phyloP scores from a whole-genome alignment of 2,329 filamentous ascomycete species.

The Penicillium brasilianum region DNA sequence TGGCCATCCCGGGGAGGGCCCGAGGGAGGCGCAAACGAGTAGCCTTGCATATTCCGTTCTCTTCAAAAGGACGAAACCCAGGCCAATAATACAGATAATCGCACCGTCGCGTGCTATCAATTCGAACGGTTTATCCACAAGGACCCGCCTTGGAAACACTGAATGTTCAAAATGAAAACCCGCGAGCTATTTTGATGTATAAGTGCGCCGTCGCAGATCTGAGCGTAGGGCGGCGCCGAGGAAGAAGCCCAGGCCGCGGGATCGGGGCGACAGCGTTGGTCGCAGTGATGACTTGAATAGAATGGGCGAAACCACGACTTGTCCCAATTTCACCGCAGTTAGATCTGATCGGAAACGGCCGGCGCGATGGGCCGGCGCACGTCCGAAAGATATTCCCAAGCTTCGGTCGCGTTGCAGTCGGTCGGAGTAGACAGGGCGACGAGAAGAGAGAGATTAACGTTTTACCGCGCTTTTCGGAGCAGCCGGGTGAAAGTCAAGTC shows the following conservation, averaged over 20 bases:
- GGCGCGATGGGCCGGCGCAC: conserved; percentile 1
- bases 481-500: neutral
- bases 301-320: neutral
- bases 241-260: neutral
- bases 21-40: conserved; percentile 72
- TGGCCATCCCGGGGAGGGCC: conserved; percentile 74
- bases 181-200: neutral
- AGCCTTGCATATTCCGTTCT: conserved; percentile 64
- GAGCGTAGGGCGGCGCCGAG: neutral
- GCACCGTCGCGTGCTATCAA: neutral
- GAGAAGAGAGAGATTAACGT: neutral
- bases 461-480: neutral
- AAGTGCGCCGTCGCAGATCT: neutral
- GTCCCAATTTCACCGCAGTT: neutral
- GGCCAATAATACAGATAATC: neutral
- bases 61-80: neutral
- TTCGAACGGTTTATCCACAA: conserved; percentile 18
- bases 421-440: neutral
- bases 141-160: conserved; percentile 24
- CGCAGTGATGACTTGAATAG: neutral
- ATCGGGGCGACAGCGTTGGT: neutral
- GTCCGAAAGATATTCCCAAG: neutral
- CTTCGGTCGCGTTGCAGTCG: neutral
- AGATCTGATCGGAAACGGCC: neutral
- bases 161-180: neutral